phyloP scores from a whole-genome alignment of 1,284 basidiomycete species.

The Abortiporus biennis region DNA sequence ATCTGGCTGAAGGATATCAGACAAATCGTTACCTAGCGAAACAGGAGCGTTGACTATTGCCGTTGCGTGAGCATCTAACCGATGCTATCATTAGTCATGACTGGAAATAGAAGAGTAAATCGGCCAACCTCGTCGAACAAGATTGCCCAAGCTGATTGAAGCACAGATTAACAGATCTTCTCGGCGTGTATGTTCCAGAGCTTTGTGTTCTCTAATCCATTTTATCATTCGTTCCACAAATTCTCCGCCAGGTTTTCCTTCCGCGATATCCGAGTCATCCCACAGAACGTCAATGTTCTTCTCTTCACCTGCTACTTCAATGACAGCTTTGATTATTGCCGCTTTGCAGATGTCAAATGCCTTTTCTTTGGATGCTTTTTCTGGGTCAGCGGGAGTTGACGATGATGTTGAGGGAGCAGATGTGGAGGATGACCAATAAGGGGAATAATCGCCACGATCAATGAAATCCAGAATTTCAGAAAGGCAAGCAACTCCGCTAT shows the following conservation, averaged over 20 bases:
- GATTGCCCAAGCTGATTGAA: constrained; percentile 76
- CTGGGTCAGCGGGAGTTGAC: constrained; percentile 22
- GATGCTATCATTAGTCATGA: constrained; percentile 6
- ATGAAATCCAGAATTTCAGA: constrained; percentile 65
- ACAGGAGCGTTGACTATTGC: constrained; percentile 49
- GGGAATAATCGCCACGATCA: constrained; percentile 59
- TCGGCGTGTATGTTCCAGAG: constrained; percentile 32
- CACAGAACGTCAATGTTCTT: constrained; percentile 72
- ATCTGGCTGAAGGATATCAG: constrained; percentile 29
- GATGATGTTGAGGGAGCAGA: background rate
- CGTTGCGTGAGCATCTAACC: constrained; percentile 57
- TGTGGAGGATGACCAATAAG: constrained; percentile 42
- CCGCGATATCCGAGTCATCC: constrained; percentile 47
- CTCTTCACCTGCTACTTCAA: constrained; percentile 81
- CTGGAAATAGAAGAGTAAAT: background rate
- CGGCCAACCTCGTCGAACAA: constrained; percentile 67
- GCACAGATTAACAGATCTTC: constrained; percentile 83
- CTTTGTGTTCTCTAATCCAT: constrained; percentile 61
- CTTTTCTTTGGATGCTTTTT: constrained; percentile 49
- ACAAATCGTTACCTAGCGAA: constrained; percentile 39
- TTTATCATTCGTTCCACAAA: constrained; percentile 70
- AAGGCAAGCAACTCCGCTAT: constrained; percentile 53
- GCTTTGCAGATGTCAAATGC: constrained; percentile 79
- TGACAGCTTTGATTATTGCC: constrained; percentile 76
- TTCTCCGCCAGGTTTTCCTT: constrained; percentile 52